Base-by-base conservation (phyloP, 495 filamentous ascomycete species). In the Xylaria palmicola region DNA sequence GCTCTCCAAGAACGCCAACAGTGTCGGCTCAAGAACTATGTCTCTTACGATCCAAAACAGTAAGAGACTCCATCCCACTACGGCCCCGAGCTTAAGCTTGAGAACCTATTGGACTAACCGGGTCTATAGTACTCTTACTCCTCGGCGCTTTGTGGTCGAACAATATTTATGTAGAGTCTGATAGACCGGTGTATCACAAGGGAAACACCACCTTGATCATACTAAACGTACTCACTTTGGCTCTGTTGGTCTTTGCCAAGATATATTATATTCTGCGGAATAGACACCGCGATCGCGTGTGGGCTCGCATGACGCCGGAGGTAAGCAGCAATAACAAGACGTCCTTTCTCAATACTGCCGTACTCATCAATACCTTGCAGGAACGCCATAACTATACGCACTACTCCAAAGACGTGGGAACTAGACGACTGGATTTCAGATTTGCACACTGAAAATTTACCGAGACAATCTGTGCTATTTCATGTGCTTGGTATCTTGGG, bases 121-220 rank as follows among this genome's bases (percentile, higher is more conserved):
- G 39, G 13, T 7, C 13, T n/a, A 15, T n/a, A 41, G 39, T 41
- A n/a, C 0, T 30, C 19, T 44, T 9, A 19, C n/a, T 24, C 37
- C 51, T 6, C 30, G 12, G 37, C 29, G 7, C 5, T 6, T 22
- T n/a, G 20, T 15, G 19, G 20, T 26, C 13, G 9, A 29, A 12
- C 9, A 8, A 19, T 15, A 36, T 10, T 45, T n/a, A 6, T 34
- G n/a, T 57, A 27, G 83, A 88, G 65, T 76, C 79, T 0, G 81
- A 79, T 2, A 76, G 39, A 3, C 78, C 1, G 80, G 85, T 8
- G 73, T 85, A 86, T 59, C 66, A 64, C 32, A 81, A 78, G 0
- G 87, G 85, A n/a, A 90, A 90, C 63, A 77, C 74, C 24, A 80
- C 85, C 3, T 75, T 90, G 0, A 80, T 90, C 12, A 83, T 67